These are phyloP conservation scores for Mycosphaerella sp. DNA, from an alignment of 2,329 filamentous ascomycete species.

Conservation along the genomic window DNA sequence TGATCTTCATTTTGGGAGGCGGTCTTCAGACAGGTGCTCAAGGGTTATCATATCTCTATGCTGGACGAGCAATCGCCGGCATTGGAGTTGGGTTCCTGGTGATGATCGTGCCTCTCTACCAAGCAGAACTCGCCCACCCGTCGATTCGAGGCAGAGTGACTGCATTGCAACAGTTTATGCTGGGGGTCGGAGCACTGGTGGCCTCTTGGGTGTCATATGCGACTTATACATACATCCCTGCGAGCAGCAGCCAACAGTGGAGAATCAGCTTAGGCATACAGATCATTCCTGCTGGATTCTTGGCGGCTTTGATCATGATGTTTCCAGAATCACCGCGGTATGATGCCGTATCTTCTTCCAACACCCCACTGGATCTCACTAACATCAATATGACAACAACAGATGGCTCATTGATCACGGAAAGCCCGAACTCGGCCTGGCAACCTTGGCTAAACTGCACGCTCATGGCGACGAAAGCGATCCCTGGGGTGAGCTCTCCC, in stretches of 20 bases:
- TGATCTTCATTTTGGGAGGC: slow-evolving; percentile 68
- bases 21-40: slow-evolving; percentile 65
- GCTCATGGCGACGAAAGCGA: slow-evolving; percentile 61
- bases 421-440: slow-evolving; percentile 57
- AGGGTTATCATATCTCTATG: slow-evolving; percentile 56
- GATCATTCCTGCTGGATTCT: slow-evolving; percentile 58
- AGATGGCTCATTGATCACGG: slow-evolving; percentile 69
- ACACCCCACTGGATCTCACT: background rate
- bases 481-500: slow-evolving; percentile 50
- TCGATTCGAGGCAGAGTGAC: slow-evolving; percentile 70
- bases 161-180: slow-evolving; percentile 73
- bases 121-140: slow-evolving; percentile 73
- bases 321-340: slow-evolving; percentile 58
- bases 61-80: slow-evolving; percentile 49
- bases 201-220: slow-evolving; percentile 69
- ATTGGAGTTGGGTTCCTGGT: slow-evolving; percentile 54
- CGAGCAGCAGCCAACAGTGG: slow-evolving; percentile 51
- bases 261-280: slow-evolving; percentile 64
- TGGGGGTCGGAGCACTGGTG: slow-evolving; percentile 66
- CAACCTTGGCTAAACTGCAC: slow-evolving; percentile 63
- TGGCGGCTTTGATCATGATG: slow-evolving; percentile 59
- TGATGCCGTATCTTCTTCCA: background rate
- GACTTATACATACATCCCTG: slow-evolving; percentile 47
- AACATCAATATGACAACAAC: slow-evolving; percentile 22
- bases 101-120: slow-evolving; percentile 66